Base-by-base conservation (phyloP, 371 early-diverging fungal species). In the Cokeromyces recurvatus region DNA sequence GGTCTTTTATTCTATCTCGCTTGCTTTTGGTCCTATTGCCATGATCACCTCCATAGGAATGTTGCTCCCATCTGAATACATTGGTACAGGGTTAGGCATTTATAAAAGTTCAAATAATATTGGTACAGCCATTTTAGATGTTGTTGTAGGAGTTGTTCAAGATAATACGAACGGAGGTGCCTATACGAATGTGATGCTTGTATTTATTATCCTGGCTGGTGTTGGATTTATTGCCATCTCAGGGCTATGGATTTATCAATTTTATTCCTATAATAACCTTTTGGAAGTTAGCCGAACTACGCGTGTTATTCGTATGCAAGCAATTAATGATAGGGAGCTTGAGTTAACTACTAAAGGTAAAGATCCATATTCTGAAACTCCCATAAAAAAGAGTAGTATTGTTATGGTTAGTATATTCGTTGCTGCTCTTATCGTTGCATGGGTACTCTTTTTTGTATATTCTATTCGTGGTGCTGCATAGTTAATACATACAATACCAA, bases 1-100 rank as follows among this genome's bases (percentile, higher is more conserved):
- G 69, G 51, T 71, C 0, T 66, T 77, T 38, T 79, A 74, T 37
- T 54, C 56, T 16, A 57, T 73, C 22, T 70, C 73, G 0, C 55
- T 79, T 11, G 71, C 77, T 0, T 65, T 77, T 32, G 79, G 79
- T 14, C 79, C 79, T 12, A 71, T 79, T 53, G 44, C 68, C 2
- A 70, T 76, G 69, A 71, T 71, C 24, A 72, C 79, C 3, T 60
- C 75, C 0, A 71, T 79, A 25, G 71, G 74, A 38, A 65, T 79
- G 65, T 39, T 74, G 15, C 42, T 77, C 14, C 75, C 73, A 7
- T 59, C 69, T 7, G 65, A 70, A n/a, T 66, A 67, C 32, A 73
- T 74, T 38, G 79, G 79, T 45, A 79, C 77, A 36, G 77, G 74
- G 42, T 45, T 79, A n/a, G 77, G 79, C 38, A 50, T 79, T 23